Evolutionary conservation across 2,329 filamentous ascomycete species (phyloP).

Genomic region (Claviceps sp.): DNA sequence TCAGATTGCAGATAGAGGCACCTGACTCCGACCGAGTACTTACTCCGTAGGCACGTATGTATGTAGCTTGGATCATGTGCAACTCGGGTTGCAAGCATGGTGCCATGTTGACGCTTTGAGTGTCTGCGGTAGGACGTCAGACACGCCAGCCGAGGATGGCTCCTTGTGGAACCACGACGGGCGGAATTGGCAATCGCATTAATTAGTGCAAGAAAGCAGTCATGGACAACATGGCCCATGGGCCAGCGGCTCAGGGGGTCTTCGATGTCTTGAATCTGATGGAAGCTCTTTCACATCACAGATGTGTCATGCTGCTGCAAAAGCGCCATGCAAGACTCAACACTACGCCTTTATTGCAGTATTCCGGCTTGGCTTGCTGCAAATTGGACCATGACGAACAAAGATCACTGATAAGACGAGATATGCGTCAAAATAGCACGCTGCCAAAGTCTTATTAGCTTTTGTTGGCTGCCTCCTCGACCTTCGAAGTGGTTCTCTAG

Average conservation of each 20-base stretch:
- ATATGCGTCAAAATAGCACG: background rate
- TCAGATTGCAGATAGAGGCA: too few relatives aligned
- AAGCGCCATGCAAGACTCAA: background rate
- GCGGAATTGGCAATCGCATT: background rate
- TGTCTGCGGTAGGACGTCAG: background rate
- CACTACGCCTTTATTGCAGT: background rate
- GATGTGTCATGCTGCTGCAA: constrained; percentile 1
- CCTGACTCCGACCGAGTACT: too few relatives aligned
- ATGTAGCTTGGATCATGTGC: background rate
- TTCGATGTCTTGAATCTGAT: background rate
- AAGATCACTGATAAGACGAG: too few relatives aligned
- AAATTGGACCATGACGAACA: background rate
- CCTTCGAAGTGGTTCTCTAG: background rate
- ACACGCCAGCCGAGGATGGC: background rate
- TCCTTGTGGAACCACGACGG: constrained; percentile 2
- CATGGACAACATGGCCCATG: background rate
- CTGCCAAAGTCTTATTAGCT: background rate
- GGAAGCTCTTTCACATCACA: background rate
- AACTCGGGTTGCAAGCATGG: background rate
- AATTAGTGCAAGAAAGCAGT: background rate
- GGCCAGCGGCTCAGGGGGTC: background rate
- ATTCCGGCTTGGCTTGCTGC: background rate
- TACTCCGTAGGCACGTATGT: too few relatives aligned
- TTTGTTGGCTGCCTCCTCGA: background rate
- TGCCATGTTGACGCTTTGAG: background rate